Conservation (phyloP, 202 grass and related monocot species). For the Hordeum pubiflorum region DNA sequence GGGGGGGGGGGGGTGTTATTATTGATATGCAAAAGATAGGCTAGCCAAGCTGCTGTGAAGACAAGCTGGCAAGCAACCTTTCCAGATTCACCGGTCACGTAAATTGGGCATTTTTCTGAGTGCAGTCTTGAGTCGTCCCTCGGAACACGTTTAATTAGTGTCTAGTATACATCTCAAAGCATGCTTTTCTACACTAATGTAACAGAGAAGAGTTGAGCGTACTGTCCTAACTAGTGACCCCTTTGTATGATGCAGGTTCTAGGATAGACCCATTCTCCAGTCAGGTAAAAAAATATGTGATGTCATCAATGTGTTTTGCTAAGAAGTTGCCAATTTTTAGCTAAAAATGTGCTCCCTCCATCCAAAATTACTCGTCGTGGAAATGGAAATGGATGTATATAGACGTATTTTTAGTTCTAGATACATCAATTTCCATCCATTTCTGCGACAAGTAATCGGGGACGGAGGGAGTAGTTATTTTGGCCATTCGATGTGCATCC, state of each 20-base stretch:
- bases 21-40: background rate
- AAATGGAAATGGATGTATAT: too few relatives aligned
- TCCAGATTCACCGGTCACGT: background rate
- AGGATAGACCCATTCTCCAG: background rate
- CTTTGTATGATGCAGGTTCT: conserved; percentile 6
- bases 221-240: background rate
- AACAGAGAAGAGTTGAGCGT: background rate
- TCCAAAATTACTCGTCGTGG: too few relatives aligned
- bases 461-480: background rate
- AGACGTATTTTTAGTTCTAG: too few relatives aligned
- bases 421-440: too few relatives aligned
- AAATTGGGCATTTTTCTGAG: background rate
- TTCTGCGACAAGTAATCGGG: too few relatives aligned
- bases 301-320: background rate
- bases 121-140: background rate
- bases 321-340: background rate
- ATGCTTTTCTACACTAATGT: background rate
- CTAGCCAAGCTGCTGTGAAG: too few relatives aligned
- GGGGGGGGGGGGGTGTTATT: too few relatives aligned
- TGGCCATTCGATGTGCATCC: background rate
- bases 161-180: background rate
- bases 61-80: background rate
- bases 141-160: background rate
- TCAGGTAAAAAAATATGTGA: background rate
- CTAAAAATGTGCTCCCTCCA: too few relatives aligned